Base-by-base conservation (phyloP, 345 rosid species). In the Populus ilicifolia region DNA sequence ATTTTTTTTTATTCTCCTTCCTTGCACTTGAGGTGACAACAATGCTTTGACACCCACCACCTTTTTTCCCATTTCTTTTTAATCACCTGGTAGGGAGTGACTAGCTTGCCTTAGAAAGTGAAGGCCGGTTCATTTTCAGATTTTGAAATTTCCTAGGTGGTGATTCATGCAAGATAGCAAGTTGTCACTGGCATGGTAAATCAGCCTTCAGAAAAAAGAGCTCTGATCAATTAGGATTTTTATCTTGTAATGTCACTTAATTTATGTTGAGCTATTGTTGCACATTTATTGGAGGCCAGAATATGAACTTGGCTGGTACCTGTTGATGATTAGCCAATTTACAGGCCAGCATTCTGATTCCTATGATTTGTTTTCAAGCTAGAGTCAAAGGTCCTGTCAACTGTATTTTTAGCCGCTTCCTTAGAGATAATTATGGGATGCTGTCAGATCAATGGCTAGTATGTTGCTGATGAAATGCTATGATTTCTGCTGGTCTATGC, bases 401-500 rank as follows among this genome's bases (percentile, higher is more conserved):
- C 27, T 62, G 41, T 50, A 5, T 20, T n/a, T 36, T 27, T 74
- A 25, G 23, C 18, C 43, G 46, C 10, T 41, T 5, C 1, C 61
- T 43, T 56, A 48, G 67, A 71, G 71, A 54, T 27, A 44, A 27
- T 74, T 66, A 48, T 69, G 30, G 54, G 70, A 18, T 48, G 2
- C 12, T 71, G 29, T 23, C 20, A 61, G 18, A 20, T 9, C 12
- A 25, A n/a, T 25, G 30, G n/a, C 20, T 20, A 38, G 4, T 62
- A 59, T 30, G 33, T 63, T 56, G 36, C 69, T 74, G 8, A 62
- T 52, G 12, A 68, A n/a, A 33, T 61, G 66, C 63, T 44, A 25
- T 38, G 35, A 16, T 80, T 63, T 16, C 50, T 8, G 16, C 50
- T 63, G 69, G 68, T 29, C 64, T 54, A 43, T 64, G 70, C 89